Evolutionary conservation across 2,329 filamentous ascomycete genomes (phyloP), one percentile per base, ranked within the genome.

Genomic region (Pseudogymnoascus sp.): DNA sequence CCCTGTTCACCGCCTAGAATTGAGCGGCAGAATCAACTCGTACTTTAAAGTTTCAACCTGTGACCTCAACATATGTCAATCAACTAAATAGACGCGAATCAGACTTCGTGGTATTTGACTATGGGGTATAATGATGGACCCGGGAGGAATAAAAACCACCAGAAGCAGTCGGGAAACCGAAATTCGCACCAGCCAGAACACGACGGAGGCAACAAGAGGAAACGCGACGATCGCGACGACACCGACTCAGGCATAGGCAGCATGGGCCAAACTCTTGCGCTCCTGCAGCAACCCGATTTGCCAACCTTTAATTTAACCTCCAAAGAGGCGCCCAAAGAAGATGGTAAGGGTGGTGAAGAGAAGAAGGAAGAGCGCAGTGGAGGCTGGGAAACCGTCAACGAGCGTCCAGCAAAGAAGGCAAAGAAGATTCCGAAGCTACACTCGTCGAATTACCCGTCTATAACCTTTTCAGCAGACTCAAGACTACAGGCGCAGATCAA

Each of bases 401-500:
- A 79, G 18, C 78, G 78, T 20, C 75, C 79, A 16, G 75, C 73
- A 37, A 86, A 86, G 74, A 86, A 84, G 69, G 70, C 76, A 6
- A 87, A 87, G 72, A 87, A 86, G 73, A 71, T 82, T 2, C 85
- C 85, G 1, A 80, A 79, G 47, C 74, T 78, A 36, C 76, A 80
- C 37, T 80, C 79, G 3, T 78, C 75, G 62, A 82, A 81, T 67
- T 87, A 87, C 70, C 85, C 85, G 39, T 74, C 78, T 38, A 82
- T 87, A 65, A 74, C 75, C 18, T 86, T 87, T 67, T 82, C 83
- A 16, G 65, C 65, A 37, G 66, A 81, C 61, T 79, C 81, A 16
- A 81, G 83, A 66, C 76, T 89, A 6, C 80, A 85, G 67, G 78
- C 79, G 64, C 84, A 83, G 73, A 81, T 88, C 71, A 82, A 83